Percentiles rank a stretch among this genome's conserved stretches.
Conservation (phyloP, 2,329 filamentous ascomycete genomes). For the Sphaerulina vaccinii region DNA sequence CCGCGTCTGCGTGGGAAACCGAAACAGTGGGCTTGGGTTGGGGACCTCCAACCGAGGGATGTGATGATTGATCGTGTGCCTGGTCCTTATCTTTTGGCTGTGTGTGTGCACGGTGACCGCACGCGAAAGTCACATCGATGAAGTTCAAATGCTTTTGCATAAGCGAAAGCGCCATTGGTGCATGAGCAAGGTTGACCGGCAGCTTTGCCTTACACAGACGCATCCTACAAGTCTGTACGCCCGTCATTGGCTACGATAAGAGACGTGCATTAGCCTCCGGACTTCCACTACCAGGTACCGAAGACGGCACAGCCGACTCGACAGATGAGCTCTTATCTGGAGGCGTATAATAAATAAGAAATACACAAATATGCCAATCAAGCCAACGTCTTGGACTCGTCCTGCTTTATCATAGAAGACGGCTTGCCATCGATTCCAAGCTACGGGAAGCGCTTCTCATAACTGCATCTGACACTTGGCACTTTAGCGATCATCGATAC, state of each 20-base stretch:
- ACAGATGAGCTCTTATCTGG: constrained; percentile 1
- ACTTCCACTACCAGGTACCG: neutral
- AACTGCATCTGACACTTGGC: constrained; percentile 6
- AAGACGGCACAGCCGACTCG: neutral
- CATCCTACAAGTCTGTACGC: neutral
- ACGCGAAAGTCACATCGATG: constrained; percentile 7
- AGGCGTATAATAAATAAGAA: constrained; percentile 2
- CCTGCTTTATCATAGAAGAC: constrained; percentile 3
- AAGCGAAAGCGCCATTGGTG: constrained; percentile 2
- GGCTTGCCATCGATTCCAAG: neutral
- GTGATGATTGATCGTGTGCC: constrained; percentile 1
- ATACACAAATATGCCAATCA: constrained; percentile 8
- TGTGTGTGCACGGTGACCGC: constrained; percentile 5
- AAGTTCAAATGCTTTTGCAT: neutral
- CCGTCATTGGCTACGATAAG: constrained; percentile 4
- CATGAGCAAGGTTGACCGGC: neutral
- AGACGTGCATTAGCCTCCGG: constrained; percentile 4
- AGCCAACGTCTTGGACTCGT: constrained; percentile 6
- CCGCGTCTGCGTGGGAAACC: constrained; percentile 5
- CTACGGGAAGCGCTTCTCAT: constrained; percentile 3
- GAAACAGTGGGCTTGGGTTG: neutral
- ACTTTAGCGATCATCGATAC: no score
- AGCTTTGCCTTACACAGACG: constrained; percentile 1
- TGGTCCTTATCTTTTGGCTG: constrained; percentile 3
- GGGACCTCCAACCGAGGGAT: neutral